A percentile compares a stretch with the other conserved stretches of the same genome.
Conservation (phyloP, 257 asterid genomes). For the Fraxinus excelsior region DNA sequence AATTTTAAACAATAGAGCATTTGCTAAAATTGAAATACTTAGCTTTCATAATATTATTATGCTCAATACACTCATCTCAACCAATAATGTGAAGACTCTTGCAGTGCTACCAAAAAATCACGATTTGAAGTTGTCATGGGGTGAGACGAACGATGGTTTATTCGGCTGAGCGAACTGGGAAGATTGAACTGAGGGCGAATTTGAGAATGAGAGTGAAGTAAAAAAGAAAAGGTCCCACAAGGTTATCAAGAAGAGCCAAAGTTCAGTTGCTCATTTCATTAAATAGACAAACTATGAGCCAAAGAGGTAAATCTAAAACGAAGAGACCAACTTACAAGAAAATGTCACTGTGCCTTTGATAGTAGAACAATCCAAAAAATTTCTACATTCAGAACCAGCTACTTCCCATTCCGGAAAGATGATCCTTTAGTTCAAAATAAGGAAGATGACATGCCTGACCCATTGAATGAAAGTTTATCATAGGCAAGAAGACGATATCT, state of each 20-base stretch:
- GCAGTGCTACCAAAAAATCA: background rate
- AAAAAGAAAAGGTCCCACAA: background rate
- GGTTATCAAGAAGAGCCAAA: conserved; percentile 4
- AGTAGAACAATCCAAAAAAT: conserved; percentile 7
- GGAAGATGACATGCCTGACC: background rate
- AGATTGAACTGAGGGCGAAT: background rate
- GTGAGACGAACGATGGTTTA: background rate
- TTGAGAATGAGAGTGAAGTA: background rate
- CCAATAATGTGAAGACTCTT: background rate
- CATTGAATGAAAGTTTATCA: background rate
- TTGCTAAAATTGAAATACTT: background rate
- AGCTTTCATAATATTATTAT: background rate
- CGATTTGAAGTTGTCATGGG: background rate
- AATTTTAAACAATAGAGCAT: background rate
- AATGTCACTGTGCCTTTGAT: background rate
- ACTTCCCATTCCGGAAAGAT: background rate
- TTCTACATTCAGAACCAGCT: background rate
- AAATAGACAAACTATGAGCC: background rate
- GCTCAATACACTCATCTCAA: background rate
- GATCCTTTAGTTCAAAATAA: conserved; percentile 1
- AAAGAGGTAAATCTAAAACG: conserved; percentile 13
- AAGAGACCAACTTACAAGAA: conserved; percentile 5
- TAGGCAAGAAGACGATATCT: background rate
- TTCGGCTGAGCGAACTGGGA: background rate
- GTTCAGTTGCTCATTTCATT: background rate